Percentiles rank a stretch among this genome's conserved stretches.
Evolutionary conservation across 768 basidiomycete genomes (phyloP).

Genomic region (Lentinus brumalis): DNA sequence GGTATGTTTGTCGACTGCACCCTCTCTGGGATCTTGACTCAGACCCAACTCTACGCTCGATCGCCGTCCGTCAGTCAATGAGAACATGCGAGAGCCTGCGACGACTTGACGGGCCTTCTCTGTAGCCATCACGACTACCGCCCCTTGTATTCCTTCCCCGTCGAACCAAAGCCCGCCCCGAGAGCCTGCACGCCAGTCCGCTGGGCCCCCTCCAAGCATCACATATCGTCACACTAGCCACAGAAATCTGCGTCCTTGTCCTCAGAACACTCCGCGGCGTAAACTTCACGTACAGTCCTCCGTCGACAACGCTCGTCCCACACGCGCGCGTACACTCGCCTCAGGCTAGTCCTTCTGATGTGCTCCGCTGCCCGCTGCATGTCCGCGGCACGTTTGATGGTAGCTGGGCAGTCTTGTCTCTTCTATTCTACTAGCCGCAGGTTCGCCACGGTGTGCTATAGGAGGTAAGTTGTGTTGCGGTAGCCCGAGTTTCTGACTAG

Average conservation of each 20-base stretch:
- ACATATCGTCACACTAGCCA: conserved; percentile 5
- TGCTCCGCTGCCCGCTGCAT: background rate
- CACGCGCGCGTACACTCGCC: background rate
- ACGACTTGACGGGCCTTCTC: background rate
- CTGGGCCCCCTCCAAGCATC: background rate
- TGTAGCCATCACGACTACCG: conserved; percentile 18
- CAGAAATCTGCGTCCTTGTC: conserved; percentile 7
- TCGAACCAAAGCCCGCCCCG: background rate
- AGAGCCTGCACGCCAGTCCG: background rate
- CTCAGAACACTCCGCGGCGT: conserved; percentile 3
- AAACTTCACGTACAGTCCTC: background rate
- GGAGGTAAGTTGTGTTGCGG: too few species aligned
- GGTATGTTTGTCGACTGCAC: conserved; percentile 19
- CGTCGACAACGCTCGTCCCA: background rate
- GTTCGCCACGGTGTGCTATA: too few species aligned
- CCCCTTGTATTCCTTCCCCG: conserved; percentile 16
- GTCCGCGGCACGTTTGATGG: conserved; percentile 10
- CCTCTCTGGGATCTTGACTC: conserved; percentile 15
- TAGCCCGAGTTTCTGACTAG: too few species aligned
- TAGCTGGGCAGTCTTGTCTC: background rate
- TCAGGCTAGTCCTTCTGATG: conserved; percentile 12
- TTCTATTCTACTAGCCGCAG: background rate
- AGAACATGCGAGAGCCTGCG: too few species aligned
- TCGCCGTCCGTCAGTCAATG: background rate
- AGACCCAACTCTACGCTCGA: conserved; percentile 4